A percentile compares a stretch with the other conserved stretches of the same genome.
phyloP scores from a whole-genome alignment of 2,329 filamentous ascomycete species.

The Beauveria australis region DNA sequence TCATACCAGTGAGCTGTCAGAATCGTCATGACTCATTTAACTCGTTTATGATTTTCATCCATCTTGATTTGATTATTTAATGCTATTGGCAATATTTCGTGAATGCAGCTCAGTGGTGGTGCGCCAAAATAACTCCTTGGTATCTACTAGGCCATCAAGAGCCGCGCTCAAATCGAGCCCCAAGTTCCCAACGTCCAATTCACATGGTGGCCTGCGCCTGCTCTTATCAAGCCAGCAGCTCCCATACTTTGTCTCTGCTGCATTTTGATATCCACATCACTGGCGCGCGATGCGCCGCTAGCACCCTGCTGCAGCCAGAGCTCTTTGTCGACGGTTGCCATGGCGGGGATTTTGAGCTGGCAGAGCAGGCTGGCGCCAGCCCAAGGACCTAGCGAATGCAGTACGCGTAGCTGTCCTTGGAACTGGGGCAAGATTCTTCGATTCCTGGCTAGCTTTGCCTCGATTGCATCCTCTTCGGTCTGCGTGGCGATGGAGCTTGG shows the following conservation, averaged over 20 bases:
- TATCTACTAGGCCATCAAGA: background rate
- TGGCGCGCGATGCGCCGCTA: slow-evolving; percentile 50
- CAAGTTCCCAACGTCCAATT: slow-evolving; percentile 57
- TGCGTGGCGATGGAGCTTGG: slow-evolving; percentile 18
- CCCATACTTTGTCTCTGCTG: slow-evolving; percentile 59
- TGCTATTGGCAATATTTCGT: background rate
- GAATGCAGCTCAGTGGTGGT: background rate
- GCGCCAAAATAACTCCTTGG: background rate
- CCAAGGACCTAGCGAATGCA: slow-evolving; percentile 67
- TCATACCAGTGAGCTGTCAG: background rate
- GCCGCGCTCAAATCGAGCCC: slow-evolving; percentile 36
- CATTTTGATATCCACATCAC: slow-evolving; percentile 50
- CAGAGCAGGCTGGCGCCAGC: slow-evolving; percentile 63
- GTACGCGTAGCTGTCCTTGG: slow-evolving; percentile 53
- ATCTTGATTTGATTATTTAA: background rate
- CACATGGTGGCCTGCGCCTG: slow-evolving; percentile 30
- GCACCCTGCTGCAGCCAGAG: slow-evolving; percentile 61
- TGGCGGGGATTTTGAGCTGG: slow-evolving; percentile 58
- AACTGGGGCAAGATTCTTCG: slow-evolving; percentile 31
- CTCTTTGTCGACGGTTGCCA: slow-evolving; percentile 64
- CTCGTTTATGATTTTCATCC: background rate
- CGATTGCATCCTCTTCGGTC: slow-evolving; percentile 24
- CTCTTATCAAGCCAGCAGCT: slow-evolving; percentile 37
- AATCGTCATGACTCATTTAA: background rate
- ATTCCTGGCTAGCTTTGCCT: slow-evolving; percentile 28